Base-by-base conservation (phyloP, 345 rosid genomes). In the Aquilaria sinensis region DNA sequence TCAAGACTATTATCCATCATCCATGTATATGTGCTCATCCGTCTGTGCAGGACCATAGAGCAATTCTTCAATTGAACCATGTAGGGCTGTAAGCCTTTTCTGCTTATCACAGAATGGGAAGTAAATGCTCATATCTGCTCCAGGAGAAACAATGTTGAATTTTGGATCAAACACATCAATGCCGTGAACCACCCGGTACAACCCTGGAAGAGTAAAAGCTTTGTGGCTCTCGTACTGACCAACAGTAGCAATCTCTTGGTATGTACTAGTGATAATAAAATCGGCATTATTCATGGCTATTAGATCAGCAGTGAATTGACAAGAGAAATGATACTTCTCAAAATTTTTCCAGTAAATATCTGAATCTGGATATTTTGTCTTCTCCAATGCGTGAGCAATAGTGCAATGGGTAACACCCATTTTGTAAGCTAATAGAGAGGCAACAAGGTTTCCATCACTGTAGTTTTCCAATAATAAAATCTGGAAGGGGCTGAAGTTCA, bases 351-450 rank as follows among this genome's bases (percentile, higher is more conserved):
- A 95, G 73, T 90, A 95, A 58, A 95, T 81, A 82, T 95, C 97
- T 41, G 99, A 95, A 61, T 95, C 96, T n/a, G 96, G 96, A 83
- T 91, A 95, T 76, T 94, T 95, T 9, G 99, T 91, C 75, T 95
- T 95, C 88, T 91, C 97, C 88, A 91, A 63, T 41, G 99, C 99
- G 85, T 91, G 99, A 9, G 97, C 99, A 72, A 94, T 94, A 64
- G 91, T 94, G 74, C 99, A 94, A 79, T 86, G 97, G 29, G 97
- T 86, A 66, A 91, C 90, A 61, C 99, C 97, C 96, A 94, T 88
- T 76, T 70, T 90, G 69, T 85, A 78, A 65, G 99, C 91, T 87
- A 94, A 70, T 60, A 94, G 75, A 56, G 97, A 88, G 10, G 99
- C 93, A 69, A 94, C 99, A 23, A 94, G 96, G 81, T 94, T 94